phyloP scores from a whole-genome alignment of 345 rosid species.

The Draba incana region DNA sequence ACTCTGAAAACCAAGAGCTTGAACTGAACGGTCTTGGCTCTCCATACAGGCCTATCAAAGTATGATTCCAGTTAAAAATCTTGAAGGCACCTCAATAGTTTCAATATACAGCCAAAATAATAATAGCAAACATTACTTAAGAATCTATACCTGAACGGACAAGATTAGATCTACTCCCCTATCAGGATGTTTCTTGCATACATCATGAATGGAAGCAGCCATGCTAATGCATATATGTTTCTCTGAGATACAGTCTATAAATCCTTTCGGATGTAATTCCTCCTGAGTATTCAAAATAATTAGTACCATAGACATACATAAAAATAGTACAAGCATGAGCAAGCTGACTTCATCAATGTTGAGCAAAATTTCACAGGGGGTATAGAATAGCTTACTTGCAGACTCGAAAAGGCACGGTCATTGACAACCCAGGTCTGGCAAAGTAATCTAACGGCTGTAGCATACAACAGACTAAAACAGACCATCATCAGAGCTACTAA shows the following conservation, averaged over 20 bases:
- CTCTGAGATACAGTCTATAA: constrained; percentile 60
- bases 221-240: constrained; percentile 68
- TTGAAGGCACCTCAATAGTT: constrained; percentile 24
- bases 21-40: constrained; percentile 67
- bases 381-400: constrained; percentile 51
- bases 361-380: constrained; percentile 8
- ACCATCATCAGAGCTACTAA: constrained; percentile 39
- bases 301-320: constrained; percentile 11
- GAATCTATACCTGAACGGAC: constrained; percentile 80
- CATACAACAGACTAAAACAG: constrained; percentile 73
- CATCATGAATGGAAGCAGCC: constrained; percentile 81
- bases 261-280: constrained; percentile 61
- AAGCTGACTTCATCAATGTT: constrained; percentile 1
- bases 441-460: constrained; percentile 89
- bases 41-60: constrained; percentile 82
- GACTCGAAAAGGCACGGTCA: constrained; percentile 86
- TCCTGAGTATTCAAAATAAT: constrained; percentile 54
- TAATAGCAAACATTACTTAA: constrained; percentile 32
- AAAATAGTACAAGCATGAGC: constrained; percentile 11
- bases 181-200: constrained; percentile 85
- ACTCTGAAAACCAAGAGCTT: constrained; percentile 90
- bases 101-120: constrained; percentile 26
- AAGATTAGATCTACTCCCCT: constrained; percentile 97
- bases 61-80: constrained; percentile 27
- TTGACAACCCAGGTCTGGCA: constrained; percentile 88